A percentile compares a stretch with the other conserved stretches of the same genome.
phyloP scores from a whole-genome alignment of 306 rosid species.

The Acacia melanoxylon region DNA sequence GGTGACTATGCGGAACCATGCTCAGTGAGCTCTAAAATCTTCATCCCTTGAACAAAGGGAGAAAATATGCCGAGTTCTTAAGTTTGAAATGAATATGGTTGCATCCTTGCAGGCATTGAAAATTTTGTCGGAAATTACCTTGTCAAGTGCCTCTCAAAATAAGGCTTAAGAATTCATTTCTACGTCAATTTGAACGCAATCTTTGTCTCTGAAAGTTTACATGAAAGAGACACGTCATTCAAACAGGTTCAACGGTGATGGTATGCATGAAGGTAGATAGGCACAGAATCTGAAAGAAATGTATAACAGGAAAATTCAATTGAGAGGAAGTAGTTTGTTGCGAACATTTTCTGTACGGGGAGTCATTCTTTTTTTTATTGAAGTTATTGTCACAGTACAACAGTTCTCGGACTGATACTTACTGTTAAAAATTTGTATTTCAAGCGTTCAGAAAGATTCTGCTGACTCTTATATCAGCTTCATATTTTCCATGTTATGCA shows the following conservation, averaged over 20 bases:
- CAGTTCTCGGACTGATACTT: neutral
- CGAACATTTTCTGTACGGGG: neutral
- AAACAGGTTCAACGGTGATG: neutral
- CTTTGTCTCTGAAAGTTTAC: neutral
- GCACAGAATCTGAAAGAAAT: neutral
- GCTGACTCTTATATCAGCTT: neutral
- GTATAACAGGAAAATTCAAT: neutral
- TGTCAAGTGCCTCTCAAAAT: neutral
- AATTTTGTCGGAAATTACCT: neutral
- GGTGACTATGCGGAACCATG: neutral
- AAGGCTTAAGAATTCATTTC: neutral
- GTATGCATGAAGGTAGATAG: neutral
- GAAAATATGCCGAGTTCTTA: constrained; percentile 1
- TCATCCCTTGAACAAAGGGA: neutral
- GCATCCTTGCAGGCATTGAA: neutral
- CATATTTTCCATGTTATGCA: neutral
- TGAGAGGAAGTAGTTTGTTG: neutral
- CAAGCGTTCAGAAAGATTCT: neutral
- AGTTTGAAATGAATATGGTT: constrained; percentile 16
- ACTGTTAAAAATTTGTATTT: neutral
- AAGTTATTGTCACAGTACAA: neutral
- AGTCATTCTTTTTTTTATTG: neutral
- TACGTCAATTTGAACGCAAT: neutral
- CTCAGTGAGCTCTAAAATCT: neutral
- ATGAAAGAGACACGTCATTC: neutral